A percentile compares a stretch with the other conserved stretches of the same genome.
Evolutionary conservation across 148 eudicot genomes (phyloP).

Genomic region (Rhododendron ferrugineum): DNA sequence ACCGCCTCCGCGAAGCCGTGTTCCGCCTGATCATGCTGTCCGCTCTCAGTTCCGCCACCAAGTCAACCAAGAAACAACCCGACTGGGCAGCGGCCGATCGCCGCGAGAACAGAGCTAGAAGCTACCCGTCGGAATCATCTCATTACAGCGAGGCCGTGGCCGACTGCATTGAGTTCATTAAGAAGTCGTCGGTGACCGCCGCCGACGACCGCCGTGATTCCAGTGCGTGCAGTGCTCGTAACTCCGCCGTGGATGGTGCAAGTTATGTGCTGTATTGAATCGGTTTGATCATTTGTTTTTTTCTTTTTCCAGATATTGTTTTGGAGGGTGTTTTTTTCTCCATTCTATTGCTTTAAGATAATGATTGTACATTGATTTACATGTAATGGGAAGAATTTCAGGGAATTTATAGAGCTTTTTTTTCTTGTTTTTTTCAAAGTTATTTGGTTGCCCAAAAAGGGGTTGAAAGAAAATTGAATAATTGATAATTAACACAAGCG

Average conservation of each 20-base stretch:
- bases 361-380: background rate
- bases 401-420: background rate
- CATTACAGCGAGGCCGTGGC: constrained; percentile 69
- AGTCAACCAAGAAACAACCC: background rate
- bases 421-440: background rate
- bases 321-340: background rate
- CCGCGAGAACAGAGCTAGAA: constrained; percentile 5
- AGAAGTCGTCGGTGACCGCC: constrained; percentile 25
- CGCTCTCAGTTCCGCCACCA: constrained; percentile 42
- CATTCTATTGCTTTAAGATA: background rate
- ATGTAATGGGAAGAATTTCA: background rate
- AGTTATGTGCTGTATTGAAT: constrained; percentile 15
- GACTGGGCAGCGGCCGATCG: background rate
- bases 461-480: background rate
- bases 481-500: background rate
- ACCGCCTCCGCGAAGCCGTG: constrained; percentile 58
- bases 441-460: background rate
- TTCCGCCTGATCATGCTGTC: constrained; percentile 58
- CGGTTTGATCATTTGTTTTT: background rate
- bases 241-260: constrained; percentile 8
- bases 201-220: constrained; percentile 5
- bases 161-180: constrained; percentile 75
- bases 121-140: constrained; percentile 29
- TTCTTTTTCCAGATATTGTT: background rate
- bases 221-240: background rate